Base-by-base conservation (phyloP, 1,284 basidiomycete genomes). In the Lignosus rhinocerotis region DNA sequence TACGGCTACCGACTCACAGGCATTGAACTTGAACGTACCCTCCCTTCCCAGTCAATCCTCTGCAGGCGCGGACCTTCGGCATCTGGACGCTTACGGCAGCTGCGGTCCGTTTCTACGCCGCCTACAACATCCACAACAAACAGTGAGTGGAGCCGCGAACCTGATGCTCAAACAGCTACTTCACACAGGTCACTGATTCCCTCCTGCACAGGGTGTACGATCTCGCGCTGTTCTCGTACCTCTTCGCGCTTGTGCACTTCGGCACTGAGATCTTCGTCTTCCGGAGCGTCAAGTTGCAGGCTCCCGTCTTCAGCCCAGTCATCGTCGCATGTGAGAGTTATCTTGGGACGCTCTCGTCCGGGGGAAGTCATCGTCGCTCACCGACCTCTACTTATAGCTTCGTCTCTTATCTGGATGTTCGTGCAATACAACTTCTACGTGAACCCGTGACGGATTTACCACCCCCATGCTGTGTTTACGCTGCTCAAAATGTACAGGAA, bases 181-280 rank as follows among this genome's bases (percentile, higher is more conserved):
- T 31, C 38, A 46, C 53, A 33, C 31, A 6, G 43, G 12, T 52
- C 16, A 42, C 34, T 10, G 41, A 9, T 52, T 14, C 47, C 32
- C 11, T 51, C 14, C 45, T 42, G 39, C 46, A 31, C 55, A 96
- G 94, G n/a, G 75, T 94, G 25, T 99, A 98, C 76, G 88, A 96
- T 72, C 87, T 98, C 73, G 84, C 93, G 16, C 76, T 96, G 62
- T 81, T 90, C 70, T 90, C 92, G 36, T 98, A 96, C 75, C 83
- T 93, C 60, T 86, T 98, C 66, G 96, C 94, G 0, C 90, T 96
- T 64, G 84, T 80, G 11, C 96, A 99, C 78, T 98, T 97, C 71
- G 80, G 82, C 34, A 88, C 92, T 30, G 96, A 99, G 75, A 73
- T 93, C 56, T 74, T 95, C 68, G 82, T 96, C 64, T 98, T 89